Evolutionary conservation across 805 yeast genomes (phyloP).

Genomic region (Candida easanensis): DNA sequence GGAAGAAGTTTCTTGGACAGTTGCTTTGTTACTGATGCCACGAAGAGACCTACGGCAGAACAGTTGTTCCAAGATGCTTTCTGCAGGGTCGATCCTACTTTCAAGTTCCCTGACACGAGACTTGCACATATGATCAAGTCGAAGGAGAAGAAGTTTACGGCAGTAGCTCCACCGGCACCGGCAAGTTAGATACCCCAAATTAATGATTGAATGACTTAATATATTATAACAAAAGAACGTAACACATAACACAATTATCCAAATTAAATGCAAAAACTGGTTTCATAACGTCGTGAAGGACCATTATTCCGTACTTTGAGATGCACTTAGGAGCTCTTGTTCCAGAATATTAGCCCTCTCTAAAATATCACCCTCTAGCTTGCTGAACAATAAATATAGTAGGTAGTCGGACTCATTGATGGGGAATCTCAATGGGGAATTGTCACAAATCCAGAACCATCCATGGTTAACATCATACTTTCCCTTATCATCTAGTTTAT

Average conservation of each 20-base stretch:
- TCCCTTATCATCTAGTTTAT: conserved; percentile 14
- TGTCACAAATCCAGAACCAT: conserved; percentile 61
- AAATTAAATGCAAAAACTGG: no score
- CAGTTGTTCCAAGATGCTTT: conserved; percentile 55
- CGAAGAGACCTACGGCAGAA: conserved; percentile 83
- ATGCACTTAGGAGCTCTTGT: conserved; percentile 2
- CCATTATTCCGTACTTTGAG: no score
- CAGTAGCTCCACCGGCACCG: background rate
- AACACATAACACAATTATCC: no score
- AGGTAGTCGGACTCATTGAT: conserved; percentile 67
- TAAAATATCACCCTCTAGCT: conserved; percentile 18
- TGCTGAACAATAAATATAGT: conserved; percentile 34
- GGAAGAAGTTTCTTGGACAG: conserved; percentile 71
- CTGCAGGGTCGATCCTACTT: conserved; percentile 38
- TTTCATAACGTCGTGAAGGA: no score
- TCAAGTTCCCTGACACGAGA: conserved; percentile 51
- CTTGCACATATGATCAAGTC: conserved; percentile 52
- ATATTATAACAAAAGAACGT: no score
- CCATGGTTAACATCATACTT: conserved; percentile 19
- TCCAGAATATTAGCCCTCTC: conserved; percentile 8
- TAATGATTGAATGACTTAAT: background rate
- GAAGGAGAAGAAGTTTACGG: conserved; percentile 33
- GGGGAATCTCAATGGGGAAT: conserved; percentile 69
- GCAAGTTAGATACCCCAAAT: background rate
- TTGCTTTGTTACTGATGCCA: conserved; percentile 79